Percentiles rank a stretch among this genome's conserved stretches.
phyloP scores from a whole-genome alignment of 2,329 filamentous ascomycete genomes.

The Beauveria caledonica region DNA sequence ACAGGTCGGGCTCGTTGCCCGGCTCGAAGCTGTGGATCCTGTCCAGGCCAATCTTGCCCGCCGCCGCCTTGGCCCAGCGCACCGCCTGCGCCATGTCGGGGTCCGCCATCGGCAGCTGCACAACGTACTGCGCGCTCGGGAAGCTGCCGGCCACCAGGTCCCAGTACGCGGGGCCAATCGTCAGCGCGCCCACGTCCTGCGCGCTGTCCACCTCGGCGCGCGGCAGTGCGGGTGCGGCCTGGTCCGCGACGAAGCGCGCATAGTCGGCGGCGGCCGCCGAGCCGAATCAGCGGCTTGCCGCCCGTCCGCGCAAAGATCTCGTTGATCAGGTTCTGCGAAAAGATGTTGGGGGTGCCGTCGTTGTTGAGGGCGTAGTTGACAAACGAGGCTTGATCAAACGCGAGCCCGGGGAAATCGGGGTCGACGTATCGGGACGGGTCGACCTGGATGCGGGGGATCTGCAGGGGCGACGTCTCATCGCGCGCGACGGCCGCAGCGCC shows the following conservation, averaged over 20 bases:
- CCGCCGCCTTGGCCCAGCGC: conserved; percentile 24
- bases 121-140: conserved; percentile 24
- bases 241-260: conserved; percentile 24
- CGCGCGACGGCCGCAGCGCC: background rate
- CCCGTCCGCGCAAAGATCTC: conserved; percentile 26
- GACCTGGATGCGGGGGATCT: background rate
- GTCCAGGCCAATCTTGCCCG: conserved; percentile 22
- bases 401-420: conserved; percentile 2
- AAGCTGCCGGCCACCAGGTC: conserved; percentile 21
- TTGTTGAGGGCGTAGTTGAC: conserved; percentile 14
- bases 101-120: conserved; percentile 28
- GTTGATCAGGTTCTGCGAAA: conserved; percentile 27
- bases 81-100: conserved; percentile 27
- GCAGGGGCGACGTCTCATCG: background rate
- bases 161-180: conserved; percentile 28
- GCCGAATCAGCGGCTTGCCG: conserved; percentile 25
- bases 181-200: conserved; percentile 26
- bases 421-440: conserved; percentile 3
- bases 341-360: conserved; percentile 23
- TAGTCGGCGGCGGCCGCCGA: conserved; percentile 30
- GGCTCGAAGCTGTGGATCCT: conserved; percentile 28
- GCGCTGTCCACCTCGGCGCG: conserved; percentile 26
- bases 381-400: conserved; percentile 7
- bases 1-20: conserved; percentile 29
- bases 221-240: conserved; percentile 23